Conservation (phyloP, 441 rosid genomes). For the Breynia disticha region DNA sequence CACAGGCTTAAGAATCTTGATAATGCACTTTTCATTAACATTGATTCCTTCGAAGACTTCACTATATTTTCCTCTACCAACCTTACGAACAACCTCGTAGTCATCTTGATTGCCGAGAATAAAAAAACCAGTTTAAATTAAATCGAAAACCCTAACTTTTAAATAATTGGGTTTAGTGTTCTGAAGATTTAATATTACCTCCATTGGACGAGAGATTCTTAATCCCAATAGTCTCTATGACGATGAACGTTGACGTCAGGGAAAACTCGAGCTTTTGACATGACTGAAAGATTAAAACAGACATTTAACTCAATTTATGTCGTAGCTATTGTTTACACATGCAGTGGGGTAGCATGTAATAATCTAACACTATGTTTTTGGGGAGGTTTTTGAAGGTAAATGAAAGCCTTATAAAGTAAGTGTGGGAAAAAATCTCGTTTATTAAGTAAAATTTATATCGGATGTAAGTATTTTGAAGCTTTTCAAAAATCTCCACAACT, state of each 20-base stretch:
- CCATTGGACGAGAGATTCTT: conserved; percentile 94
- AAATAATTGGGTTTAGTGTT: conserved; percentile 6
- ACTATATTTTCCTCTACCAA: conserved; percentile 91
- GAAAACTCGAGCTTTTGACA: conserved; percentile 92
- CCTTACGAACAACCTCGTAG: conserved; percentile 94
- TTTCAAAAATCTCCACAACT: no score
- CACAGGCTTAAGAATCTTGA: conserved; percentile 97
- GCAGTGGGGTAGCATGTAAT: no score
- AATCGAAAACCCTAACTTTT: not conserved
- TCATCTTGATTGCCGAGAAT: conserved; percentile 72
- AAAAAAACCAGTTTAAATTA: no score
- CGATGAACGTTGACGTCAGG: conserved; percentile 69
- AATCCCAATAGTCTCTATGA: conserved; percentile 93
- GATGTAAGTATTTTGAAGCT: no score
- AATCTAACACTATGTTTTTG: no score
- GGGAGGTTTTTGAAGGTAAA: no score
- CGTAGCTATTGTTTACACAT: no score
- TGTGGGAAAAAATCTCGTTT: no score
- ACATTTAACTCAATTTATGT: no score
- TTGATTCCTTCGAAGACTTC: conserved; percentile 94
- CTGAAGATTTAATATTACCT: conserved; percentile 35
- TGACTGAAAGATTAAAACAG: conserved; percentile 16
- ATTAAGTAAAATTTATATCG: no score
- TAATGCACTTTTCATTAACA: conserved; percentile 62
- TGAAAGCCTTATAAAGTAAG: no score